A percentile compares a stretch with the other conserved stretches of the same genome.
Evolutionary conservation across 768 basidiomycete genomes (phyloP).

Genomic region (Naematelia aurantialba): DNA sequence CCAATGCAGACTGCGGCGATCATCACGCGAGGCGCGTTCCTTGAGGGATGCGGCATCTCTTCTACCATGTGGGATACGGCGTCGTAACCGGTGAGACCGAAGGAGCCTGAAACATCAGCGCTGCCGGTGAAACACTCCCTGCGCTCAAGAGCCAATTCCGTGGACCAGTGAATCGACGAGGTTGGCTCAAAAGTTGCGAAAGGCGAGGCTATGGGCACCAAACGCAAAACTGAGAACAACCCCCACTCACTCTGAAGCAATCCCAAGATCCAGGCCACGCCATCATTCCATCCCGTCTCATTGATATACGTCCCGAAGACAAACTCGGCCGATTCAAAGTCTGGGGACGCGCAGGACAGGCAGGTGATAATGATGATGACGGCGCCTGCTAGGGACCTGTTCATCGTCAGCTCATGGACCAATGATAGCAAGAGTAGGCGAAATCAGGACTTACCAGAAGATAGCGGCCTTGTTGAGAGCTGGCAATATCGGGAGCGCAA

Average conservation of each 20-base stretch:
- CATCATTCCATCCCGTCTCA: slow-evolving; percentile 43
- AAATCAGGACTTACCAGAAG: slow-evolving; percentile 27
- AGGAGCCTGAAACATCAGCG: no score
- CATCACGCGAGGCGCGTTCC: slow-evolving; percentile 41
- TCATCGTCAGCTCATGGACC: slow-evolving; percentile 5
- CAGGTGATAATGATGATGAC: slow-evolving; percentile 35
- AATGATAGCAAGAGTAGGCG: no score
- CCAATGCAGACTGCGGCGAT: slow-evolving; percentile 36
- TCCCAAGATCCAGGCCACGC: slow-evolving; percentile 41
- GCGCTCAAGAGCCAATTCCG: slow-evolving; percentile 1
- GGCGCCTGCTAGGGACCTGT: slow-evolving; percentile 32
- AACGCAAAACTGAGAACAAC: neutral
- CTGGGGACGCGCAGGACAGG: slow-evolving; percentile 22
- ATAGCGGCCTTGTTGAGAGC: slow-evolving; percentile 39
- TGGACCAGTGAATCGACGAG: neutral
- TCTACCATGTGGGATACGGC: slow-evolving; percentile 44
- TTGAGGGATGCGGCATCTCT: slow-evolving; percentile 39
- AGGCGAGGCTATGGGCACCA: neutral
- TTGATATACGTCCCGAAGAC: slow-evolving; percentile 40
- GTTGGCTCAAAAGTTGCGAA: neutral
- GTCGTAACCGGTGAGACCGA: slow-evolving; percentile 43
- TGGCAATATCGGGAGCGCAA: slow-evolving; percentile 33
- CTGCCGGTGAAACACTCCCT: neutral
- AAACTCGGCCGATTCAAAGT: slow-evolving; percentile 35
- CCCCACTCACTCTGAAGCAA: slow-evolving; percentile 31